Percentiles rank a stretch among this genome's conserved stretches.
Conservation (phyloP, 768 basidiomycete species). For the Termitomyces eurrhizus region DNA sequence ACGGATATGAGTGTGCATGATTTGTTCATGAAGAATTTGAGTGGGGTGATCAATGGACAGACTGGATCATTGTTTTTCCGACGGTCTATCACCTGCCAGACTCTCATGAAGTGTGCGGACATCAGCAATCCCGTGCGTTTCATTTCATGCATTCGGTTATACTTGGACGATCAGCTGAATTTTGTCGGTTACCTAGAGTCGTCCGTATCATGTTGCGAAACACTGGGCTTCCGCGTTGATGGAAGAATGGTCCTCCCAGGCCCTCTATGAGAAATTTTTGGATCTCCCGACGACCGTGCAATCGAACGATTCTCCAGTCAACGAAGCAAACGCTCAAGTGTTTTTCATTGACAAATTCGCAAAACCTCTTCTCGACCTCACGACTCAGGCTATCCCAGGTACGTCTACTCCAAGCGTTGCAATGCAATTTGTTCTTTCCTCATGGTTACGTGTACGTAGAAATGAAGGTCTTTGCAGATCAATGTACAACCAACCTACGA, state of each 20-base stretch:
- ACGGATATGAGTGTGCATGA: conserved; percentile 95
- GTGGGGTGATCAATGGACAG: conserved; percentile 41
- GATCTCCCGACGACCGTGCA: conserved; percentile 63
- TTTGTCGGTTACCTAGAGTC: conserved; percentile 50
- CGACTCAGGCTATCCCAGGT: conserved; percentile 74
- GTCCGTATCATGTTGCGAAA: conserved; percentile 87
- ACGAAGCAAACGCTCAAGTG: conserved; percentile 79
- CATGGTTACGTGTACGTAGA: conserved; percentile 35
- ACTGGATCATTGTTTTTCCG: conserved; percentile 38
- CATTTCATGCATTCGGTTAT: background rate
- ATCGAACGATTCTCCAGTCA: conserved; percentile 40
- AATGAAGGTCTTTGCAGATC: conserved; percentile 60
- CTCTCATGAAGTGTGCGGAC: conserved; percentile 95
- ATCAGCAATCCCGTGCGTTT: conserved; percentile 93
- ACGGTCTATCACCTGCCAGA: conserved; percentile 78
- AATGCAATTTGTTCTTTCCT: background rate
- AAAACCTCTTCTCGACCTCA: conserved; percentile 78
- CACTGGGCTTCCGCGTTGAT: conserved; percentile 90
- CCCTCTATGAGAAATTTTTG: conserved; percentile 77
- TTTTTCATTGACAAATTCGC: conserved; percentile 85
- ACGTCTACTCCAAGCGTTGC: conserved; percentile 19
- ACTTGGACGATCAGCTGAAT: background rate
- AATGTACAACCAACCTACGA: conserved; percentile 65
- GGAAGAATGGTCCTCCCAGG: conserved; percentile 90
- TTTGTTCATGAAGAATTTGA: conserved; percentile 74